Evolutionary conservation across 1,139 yeast genomes (phyloP), one percentile per base, ranked within the genome.

Genomic region (Tardiomyces depauwii): DNA sequence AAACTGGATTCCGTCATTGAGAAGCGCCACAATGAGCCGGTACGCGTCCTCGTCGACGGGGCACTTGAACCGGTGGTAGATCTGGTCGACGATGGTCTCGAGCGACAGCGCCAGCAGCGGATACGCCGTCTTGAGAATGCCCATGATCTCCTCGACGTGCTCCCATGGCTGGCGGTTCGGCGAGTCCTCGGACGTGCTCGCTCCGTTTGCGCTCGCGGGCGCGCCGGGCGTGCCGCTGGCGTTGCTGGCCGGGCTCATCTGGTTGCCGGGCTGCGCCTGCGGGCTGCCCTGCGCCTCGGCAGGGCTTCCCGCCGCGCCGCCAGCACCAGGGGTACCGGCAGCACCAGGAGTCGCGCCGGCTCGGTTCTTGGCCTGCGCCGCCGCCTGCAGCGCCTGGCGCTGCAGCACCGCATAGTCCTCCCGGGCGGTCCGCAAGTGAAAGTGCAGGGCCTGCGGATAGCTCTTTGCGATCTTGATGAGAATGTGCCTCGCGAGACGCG

Each of bases 11-110:
- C 96, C 97, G 66, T 93, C 99, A 58, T 88, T 88, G 51, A 91
- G 74, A 47, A 93, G 68, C 0, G 96, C 98, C 52, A 88, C 88
- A 44, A 94, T 89, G 49, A 93, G 73, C 55, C 99, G 73, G 63
- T 91, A 93, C 0, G 96, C 93, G 64, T 93, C 98, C 59, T 91
- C 98, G 63, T 93, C 98, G 0, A 94, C 88, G 45, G 87, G 84
- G 44, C 96, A 82, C 66, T 91, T 93, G 72, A 93, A 91, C 47
- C 97, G 73, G 61, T 88, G 96, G 59, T 83, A 84, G 47, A 93
- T 85, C 67, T 93, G 98, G 58, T 93, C 98, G 43, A 91, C 96
- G 51, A 93, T 70, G 0, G 97, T 87, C 64, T 93, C 99, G 53
- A 93, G 72, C 0, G 97, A 88, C 47, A 93, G 74, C 0, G 98